These are phyloP conservation scores for Senecio squalidus DNA, from an alignment of 140 eudicot species.

Conservation along the genomic window DNA sequence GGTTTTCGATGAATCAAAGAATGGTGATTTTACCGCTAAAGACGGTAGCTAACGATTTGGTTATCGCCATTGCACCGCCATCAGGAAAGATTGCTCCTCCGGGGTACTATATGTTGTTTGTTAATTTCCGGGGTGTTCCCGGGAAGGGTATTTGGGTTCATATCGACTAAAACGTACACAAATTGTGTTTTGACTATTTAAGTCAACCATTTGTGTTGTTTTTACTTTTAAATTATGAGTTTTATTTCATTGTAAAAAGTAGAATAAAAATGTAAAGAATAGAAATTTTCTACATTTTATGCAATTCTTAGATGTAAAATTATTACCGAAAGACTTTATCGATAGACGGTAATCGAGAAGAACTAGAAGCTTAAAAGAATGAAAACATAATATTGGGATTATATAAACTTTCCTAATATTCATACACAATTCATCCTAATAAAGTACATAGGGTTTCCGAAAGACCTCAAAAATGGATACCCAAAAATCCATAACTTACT, in stretches of 20 bases:
- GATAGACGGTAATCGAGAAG: not conserved
- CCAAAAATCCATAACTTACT: constrained; percentile 21
- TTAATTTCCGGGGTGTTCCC: constrained; percentile 63
- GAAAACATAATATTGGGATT: not conserved
- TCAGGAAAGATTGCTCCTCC: constrained; percentile 28
- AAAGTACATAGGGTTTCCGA: constrained; percentile 13
- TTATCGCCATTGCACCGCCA: constrained; percentile 34
- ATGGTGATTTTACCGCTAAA: constrained; percentile 37
- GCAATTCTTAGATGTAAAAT: constrained; percentile 9
- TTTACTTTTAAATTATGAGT: not conserved
- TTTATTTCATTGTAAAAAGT: not conserved
- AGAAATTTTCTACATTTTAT: not conserved
- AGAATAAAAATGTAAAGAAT: not conserved
- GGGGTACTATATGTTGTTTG: constrained; percentile 61
- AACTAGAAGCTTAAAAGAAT: not conserved
- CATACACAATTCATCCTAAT: not conserved
- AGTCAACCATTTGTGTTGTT: constrained; percentile 6
- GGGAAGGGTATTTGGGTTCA: constrained; percentile 74
- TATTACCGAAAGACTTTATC: not conserved
- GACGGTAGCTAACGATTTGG: not conserved
- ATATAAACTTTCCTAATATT: constrained; percentile 12
- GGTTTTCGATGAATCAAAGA: constrained; percentile 72
- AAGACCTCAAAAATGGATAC: constrained; percentile 24
- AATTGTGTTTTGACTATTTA: not conserved
- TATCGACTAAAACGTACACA: constrained; percentile 23